Evolutionary conservation across 306 rosid genomes (phyloP).

Genomic region (Dicorynia guianensis): DNA sequence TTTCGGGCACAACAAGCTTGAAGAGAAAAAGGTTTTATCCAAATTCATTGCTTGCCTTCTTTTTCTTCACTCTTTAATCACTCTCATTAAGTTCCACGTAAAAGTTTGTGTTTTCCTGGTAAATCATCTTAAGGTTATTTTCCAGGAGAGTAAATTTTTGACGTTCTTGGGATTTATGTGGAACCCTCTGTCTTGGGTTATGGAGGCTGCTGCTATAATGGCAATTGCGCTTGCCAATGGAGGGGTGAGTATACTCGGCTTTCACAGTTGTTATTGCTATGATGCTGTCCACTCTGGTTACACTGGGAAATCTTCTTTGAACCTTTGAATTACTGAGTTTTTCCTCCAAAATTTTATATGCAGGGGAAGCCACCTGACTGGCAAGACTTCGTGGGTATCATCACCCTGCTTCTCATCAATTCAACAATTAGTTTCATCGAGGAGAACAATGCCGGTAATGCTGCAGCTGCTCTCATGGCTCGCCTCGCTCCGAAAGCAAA

Average conservation of each 20-base stretch:
- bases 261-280: constrained; percentile 21
- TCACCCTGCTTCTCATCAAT: constrained; percentile 87
- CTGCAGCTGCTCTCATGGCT: constrained; percentile 99
- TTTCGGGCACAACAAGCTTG: constrained; percentile 97
- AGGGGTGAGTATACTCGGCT: constrained; percentile 65
- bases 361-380: constrained; percentile 96
- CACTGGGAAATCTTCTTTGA: background rate
- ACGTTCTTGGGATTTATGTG: constrained; percentile 99
- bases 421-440: constrained; percentile 97
- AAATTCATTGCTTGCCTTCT: background rate
- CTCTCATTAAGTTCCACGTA: background rate
- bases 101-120: constrained; percentile 3
- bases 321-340: constrained; percentile 22
- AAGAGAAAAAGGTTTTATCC: constrained; percentile 74
- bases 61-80: background rate
- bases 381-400: constrained; percentile 99
- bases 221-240: constrained; percentile 99
- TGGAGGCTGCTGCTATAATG: constrained; percentile 99
- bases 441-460: constrained; percentile 98
- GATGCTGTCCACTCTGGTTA: background rate
- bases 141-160: constrained; percentile 88
- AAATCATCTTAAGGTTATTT: constrained; percentile 43
- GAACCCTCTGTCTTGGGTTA: constrained; percentile 99
- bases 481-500: constrained; percentile 97
- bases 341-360: constrained; percentile 28